Percentiles rank a stretch among this genome's conserved stretches.
Conservation (phyloP, 495 filamentous ascomycete species). For the Haplographium delicatum region DNA sequence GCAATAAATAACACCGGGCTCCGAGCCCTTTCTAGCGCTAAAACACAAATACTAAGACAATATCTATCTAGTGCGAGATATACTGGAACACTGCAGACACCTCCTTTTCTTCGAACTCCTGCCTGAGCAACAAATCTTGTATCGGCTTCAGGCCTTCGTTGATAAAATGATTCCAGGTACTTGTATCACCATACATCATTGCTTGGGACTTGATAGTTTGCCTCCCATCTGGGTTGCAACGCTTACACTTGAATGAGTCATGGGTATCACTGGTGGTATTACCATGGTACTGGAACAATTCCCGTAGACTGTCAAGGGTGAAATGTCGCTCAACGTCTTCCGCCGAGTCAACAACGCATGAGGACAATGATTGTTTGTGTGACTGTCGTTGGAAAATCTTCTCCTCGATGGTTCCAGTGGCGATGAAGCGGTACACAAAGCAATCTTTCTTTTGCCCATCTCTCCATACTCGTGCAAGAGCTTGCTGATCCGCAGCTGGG, state of each 20-base stretch:
- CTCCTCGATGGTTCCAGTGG: slow-evolving; percentile 96
- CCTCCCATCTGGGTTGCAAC: slow-evolving; percentile 79
- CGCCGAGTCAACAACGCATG: slow-evolving; percentile 94
- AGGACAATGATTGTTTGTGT: slow-evolving; percentile 94
- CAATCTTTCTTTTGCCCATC: slow-evolving; percentile 99
- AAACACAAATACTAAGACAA: neutral
- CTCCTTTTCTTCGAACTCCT: slow-evolving; percentile 72
- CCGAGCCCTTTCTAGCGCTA: neutral
- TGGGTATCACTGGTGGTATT: slow-evolving; percentile 89
- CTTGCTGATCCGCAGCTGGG: slow-evolving; percentile 96
- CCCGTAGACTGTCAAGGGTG: slow-evolving; percentile 76
- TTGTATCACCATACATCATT: slow-evolving; percentile 96
- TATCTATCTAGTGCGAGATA: slow-evolving; percentile 79
- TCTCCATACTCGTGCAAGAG: slow-evolving; percentile 94
- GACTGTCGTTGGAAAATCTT: slow-evolving; percentile 99
- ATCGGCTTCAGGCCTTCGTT: slow-evolving; percentile 74
- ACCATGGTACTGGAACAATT: slow-evolving; percentile 87
- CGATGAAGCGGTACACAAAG: slow-evolving; percentile 98
- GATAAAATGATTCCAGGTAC: slow-evolving; percentile 96
- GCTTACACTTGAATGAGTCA: slow-evolving; percentile 98
- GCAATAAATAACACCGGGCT: no score
- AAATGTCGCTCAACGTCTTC: slow-evolving; percentile 98
- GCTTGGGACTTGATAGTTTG: slow-evolving; percentile 87
- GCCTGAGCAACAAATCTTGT: slow-evolving; percentile 85
- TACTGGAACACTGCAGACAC: slow-evolving; percentile 98